Base-by-base conservation (phyloP, 257 asterid species). In the Mitragyna speciosa region DNA sequence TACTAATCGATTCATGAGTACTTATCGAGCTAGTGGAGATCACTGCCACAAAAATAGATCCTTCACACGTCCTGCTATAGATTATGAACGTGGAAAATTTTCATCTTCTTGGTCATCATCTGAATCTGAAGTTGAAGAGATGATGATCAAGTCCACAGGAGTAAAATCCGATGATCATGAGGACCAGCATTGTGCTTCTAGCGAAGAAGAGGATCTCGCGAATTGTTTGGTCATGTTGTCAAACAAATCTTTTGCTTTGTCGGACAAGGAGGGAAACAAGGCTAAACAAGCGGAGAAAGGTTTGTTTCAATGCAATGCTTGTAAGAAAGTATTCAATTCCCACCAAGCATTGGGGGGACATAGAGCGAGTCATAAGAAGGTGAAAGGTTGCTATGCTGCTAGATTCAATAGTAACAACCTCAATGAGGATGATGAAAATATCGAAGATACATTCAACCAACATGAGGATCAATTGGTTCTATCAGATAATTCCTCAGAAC, bases 301-400 rank as follows among this genome's bases (percentile, higher is more conserved):
- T 6, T 61, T 79, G 79, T 94, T 92, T 61, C 97, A 92, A 75
- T 95, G 98, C 86, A 95, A 89, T 82, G 92, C 90, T 41, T 95
- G 99, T 30, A 91, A 89, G 85, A 93, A 93, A 80, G 80, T 88
- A 15, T 93, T 95, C 81, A 92, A 45, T 78, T 93, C 98, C 48
- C 97, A 95, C 71, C 99, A 93, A 83, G 99, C 98, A n/a, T 84
- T 95, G 70, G 98, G 97, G 6, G 99, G 99, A 5, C 99, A 95
- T 24, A 87, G 99, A 76, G 99, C 99, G 6, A 95, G 98, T 70
- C 99, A 95, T 76, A 95, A 93, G 89, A 95, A 93, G 88, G 97
- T 95, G 30, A 95, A 93, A 69, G 97, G 98, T 0, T 95, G 98
- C 56, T 93, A 89, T 43, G 95, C 98, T 0, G 84, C 94, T n/a